A percentile compares a stretch with the other conserved stretches of the same genome.
Conservation (phyloP, 495 filamentous ascomycete species). For the Parathielavia hyrcaniae region DNA sequence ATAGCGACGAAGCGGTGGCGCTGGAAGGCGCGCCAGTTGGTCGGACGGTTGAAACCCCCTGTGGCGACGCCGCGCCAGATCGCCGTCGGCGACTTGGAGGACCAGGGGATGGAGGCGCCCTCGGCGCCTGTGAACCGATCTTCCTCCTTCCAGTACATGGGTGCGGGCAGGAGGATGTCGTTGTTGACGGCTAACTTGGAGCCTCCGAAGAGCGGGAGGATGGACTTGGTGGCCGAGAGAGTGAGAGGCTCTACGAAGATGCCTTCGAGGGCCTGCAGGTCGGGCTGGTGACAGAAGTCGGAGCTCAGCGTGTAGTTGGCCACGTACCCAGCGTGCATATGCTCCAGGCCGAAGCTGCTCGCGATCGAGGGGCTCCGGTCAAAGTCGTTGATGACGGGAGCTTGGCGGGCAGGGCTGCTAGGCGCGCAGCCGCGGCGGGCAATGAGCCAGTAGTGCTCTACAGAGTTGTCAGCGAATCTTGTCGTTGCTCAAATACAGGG, state of each 20-base stretch:
- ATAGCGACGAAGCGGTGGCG: conserved; percentile 67
- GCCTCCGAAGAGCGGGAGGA: conserved; percentile 69
- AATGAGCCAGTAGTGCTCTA: conserved; percentile 57
- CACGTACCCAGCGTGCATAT: conserved; percentile 53
- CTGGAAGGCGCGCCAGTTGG: conserved; percentile 66
- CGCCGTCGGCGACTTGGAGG: conserved; percentile 47
- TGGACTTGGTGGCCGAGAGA: conserved; percentile 46
- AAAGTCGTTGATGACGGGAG: conserved; percentile 38
- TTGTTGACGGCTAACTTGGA: conserved; percentile 74
- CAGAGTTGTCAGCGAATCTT: conserved; percentile 17
- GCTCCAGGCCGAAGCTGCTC: conserved; percentile 30
- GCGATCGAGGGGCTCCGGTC: conserved; percentile 41
- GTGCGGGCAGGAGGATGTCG: conserved; percentile 71
- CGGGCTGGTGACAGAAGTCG: conserved; percentile 58
- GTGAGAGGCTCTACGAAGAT: conserved; percentile 62
- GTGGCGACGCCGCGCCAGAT: conserved; percentile 69
- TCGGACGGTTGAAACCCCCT: conserved; percentile 55
- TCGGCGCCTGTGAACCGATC: conserved; percentile 60
- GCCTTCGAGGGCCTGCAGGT: conserved; percentile 58
- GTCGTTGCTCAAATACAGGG: background rate
- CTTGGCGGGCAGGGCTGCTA: conserved; percentile 49
- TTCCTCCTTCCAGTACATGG: conserved; percentile 68
- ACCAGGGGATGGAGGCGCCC: conserved; percentile 47
- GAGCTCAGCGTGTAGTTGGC: conserved; percentile 60
- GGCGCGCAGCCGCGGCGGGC: conserved; percentile 57